Base-by-base conservation (phyloP, 805 yeast genomes). In the Starmerella potacharoeniae region DNA sequence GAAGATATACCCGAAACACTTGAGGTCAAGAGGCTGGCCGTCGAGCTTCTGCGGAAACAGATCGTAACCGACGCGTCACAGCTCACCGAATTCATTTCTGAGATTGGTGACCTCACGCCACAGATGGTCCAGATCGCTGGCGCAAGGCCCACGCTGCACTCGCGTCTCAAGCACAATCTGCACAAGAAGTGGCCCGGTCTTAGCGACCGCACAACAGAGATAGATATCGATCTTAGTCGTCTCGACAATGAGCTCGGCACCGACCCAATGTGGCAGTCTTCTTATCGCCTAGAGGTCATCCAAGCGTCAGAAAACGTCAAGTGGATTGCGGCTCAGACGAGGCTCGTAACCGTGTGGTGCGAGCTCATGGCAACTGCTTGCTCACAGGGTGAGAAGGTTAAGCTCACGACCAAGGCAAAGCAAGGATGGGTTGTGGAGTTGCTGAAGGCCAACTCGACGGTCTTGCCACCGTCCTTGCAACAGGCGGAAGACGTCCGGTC, bases 81-180 rank as follows among this genome's bases (percentile, higher is more conserved):
- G 11, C n/a, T 56, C 16, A 28, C 4, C 11, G 37, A 11, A 7
- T 36, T 53, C 33, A 11, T 54, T 14, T 4, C 28, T 5, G 42
- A 46, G 10, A 50, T 56, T 29, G 33, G 39, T 17, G 8, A 37
- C 29, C 52, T 49, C 16, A 56, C 53, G 5, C 55, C 55, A 2
- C 31, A 34, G 37, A 63, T 66, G 41, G 64, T 60, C 36, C 57
- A 63, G 30, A 50, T 61, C 58, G 40, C 50, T 22, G 46, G 54
- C 60, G 16, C 61, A 65, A 7, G 71, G 65, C 48, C 63, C 3
- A 55, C 53, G n/a, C 28, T 55, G 40, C 55, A 55, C 41, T 40
- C 52, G 17, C 46, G 49, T 4, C 44, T 55, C 14, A 48, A 30
- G 33, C 49, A 42, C 31, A 55, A 55, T 17, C 40, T 55, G 16